Base-by-base conservation (phyloP, 176 grass and related monocot species). In the Stipa capillata region DNA sequence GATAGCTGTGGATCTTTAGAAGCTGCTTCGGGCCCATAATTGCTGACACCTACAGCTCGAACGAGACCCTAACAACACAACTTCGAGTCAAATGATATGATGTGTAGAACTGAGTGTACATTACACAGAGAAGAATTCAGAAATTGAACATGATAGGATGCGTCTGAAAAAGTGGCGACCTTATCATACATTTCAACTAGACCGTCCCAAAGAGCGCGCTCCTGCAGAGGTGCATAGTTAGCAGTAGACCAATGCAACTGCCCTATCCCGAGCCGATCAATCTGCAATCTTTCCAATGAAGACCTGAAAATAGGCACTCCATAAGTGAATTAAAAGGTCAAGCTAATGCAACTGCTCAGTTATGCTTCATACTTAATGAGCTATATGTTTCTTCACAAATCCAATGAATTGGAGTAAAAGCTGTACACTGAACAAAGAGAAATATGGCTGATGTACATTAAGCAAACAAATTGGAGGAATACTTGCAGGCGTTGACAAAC, bases 401-500 rank as follows among this genome's bases (percentile, higher is more conserved):
- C 7, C 39, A n/a, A 7, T 37, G 67, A 70, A 70, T 20, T 34
- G 27, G 41, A 66, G 31, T 9, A 68, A 57, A 34, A 56, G 37
- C 31, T 82, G 33, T 63, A 63, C 36, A 44, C 4, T n/a, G 50
- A 65, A 65, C 39, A 60, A 57, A 78, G 47, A 45, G 60, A 62
- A 66, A 84, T 65, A 40, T 63, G 37, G 47, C 16, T 31, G 31
- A 73, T 92, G 31, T 84, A 74, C 84, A 87, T 86, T 79, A 94
- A 81, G 51, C 36, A 82, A 78, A 72, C 70, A 87, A 90, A 83
- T 84, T 52, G 87, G 78, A 72, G 82, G 72, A 88, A 80, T 98
- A 94, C 92, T 91, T 94, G 92, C 95, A 98, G 86, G 95, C 95
- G 73, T 84, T 81, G 76, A 98, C 95, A 93, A 98, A 98, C 39